Conservation (phyloP, 164 flowering plant species). For the Berberis thunbergii region DNA sequence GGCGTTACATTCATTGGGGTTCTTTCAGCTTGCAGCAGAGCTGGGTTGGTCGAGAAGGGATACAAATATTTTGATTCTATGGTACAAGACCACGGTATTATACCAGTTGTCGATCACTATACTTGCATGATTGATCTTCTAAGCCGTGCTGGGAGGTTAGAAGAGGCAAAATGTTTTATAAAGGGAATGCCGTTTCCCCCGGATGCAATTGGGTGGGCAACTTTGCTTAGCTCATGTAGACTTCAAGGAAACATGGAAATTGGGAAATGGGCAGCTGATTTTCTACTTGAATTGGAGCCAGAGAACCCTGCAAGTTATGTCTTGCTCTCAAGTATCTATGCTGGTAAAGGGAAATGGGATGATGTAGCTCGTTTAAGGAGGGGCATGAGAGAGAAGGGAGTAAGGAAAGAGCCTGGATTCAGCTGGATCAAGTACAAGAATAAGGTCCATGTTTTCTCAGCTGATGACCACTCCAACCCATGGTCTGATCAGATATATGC, state of each 20-base stretch:
- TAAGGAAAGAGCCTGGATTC: conserved; percentile 72
- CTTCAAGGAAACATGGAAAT: conserved; percentile 60
- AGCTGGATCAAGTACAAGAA: conserved; percentile 87
- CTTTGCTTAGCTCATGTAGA: conserved; percentile 81
- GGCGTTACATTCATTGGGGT: conserved; percentile 76
- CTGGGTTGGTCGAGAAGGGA: conserved; percentile 73
- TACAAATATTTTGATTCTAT: conserved; percentile 47
- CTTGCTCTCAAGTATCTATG: conserved; percentile 73
- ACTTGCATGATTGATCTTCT: conserved; percentile 86
- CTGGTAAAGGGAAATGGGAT: conserved; percentile 71
- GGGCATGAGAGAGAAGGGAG: conserved; percentile 57
- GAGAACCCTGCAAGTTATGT: conserved; percentile 72
- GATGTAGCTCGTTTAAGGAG: conserved; percentile 59
- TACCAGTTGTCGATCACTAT: conserved; percentile 56
- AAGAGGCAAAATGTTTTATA: conserved; percentile 69
- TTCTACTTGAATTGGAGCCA: conserved; percentile 57
- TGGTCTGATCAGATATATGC: conserved; percentile 52
- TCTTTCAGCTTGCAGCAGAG: conserved; percentile 90
- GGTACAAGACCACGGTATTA: conserved; percentile 46
- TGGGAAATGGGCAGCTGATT: conserved; percentile 84
- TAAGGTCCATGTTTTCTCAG: conserved; percentile 61
- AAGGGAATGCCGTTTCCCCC: conserved; percentile 58
- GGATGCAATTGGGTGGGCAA: conserved; percentile 71
- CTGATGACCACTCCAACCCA: conserved; percentile 64
- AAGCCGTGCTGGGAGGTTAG: conserved; percentile 69